Base-by-base conservation (phyloP, 768 basidiomycete genomes). In the Crepidotus variabilis region DNA sequence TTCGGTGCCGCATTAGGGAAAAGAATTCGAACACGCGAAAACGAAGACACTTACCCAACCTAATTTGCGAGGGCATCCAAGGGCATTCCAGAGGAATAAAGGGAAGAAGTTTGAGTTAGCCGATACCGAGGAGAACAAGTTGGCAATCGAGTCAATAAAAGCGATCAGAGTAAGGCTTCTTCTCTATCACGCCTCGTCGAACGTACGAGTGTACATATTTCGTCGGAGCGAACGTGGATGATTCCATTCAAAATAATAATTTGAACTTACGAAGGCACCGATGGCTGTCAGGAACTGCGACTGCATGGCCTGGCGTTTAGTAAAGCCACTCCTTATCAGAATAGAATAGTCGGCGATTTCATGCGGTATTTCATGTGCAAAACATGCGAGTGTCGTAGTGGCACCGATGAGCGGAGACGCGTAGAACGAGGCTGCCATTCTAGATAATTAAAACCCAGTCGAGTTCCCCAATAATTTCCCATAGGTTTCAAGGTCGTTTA, bases 321-420 rank as follows among this genome's bases (percentile, higher is more conserved):
- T 90, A 68, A 95, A 94, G 2, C 94, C 93, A 63, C 90, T 92
- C 43, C 90, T 86, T 49, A 94, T 83, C 34, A 94, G 76, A 61
- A 95, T 94, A n/a, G 91, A 93, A 66, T 94, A 95, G 69, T 95
- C 94, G n/a, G 93, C 94, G 59, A 96, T 95, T 78, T 96, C 92
- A 65, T 96, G 93, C 16, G 94, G 94, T 52, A 96, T 95, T 72
- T 96, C 93, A 69, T 96, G 92, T 1, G 91, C 92, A 66, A 95
- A 96, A 67, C 93, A 95, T 22, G 94, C 94, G 47, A 96, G 79
- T n/a, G 93, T 94, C 2, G 93, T 95, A 45, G 93, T 94, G 34
- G 94, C 93, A 45, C 94, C 94, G 59, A 96, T 92, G 56, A 94
- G 76, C 2, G 94, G 94, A 33, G 90, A 92, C n/a, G 92, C 92